Evolutionary conservation across 805 yeast species (phyloP).

Genomic region (Hanseniaspora taiwanica): DNA sequence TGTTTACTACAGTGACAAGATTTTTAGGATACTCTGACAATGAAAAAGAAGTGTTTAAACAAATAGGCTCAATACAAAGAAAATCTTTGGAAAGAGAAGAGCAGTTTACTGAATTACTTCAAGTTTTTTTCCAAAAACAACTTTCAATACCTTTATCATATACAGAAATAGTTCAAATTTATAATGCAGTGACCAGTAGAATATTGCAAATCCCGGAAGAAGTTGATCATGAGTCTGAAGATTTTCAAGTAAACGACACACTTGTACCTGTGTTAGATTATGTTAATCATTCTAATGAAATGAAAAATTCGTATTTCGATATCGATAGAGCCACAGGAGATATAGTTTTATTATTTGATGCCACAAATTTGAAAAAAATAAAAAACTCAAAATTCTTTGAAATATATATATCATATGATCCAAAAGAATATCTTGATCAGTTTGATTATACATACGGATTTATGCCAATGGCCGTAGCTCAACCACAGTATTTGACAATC

Average conservation of each 20-base stretch:
- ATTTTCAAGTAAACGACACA: constrained; percentile 36
- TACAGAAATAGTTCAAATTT: no score
- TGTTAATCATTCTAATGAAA: constrained; percentile 41
- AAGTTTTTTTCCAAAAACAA: no score
- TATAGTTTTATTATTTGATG: constrained; percentile 27
- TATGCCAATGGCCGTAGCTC: constrained; percentile 20
- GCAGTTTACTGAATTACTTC: no score
- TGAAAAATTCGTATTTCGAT: constrained; percentile 46
- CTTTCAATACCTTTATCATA: no score
- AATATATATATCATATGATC: constrained; percentile 32
- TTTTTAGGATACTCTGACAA: no score
- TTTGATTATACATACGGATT: constrained; percentile 35
- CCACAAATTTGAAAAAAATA: constrained; percentile 2
- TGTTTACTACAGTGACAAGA: no score
- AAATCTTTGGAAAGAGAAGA: no score
- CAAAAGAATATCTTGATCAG: constrained; percentile 28
- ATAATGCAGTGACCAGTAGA: constrained; percentile 42
- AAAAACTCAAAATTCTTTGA: constrained; percentile 17
- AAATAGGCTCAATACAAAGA: no score
- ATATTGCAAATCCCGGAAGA: constrained; percentile 50
- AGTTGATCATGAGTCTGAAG: constrained; percentile 19
- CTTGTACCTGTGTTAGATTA: constrained; percentile 57
- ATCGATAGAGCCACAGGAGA: constrained; percentile 34
- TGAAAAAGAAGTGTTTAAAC: no score
- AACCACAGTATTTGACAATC: background rate